Base-by-base conservation (phyloP, 192 early-diverging fungal genomes). In the Rhizoclosmatium globosum region DNA sequence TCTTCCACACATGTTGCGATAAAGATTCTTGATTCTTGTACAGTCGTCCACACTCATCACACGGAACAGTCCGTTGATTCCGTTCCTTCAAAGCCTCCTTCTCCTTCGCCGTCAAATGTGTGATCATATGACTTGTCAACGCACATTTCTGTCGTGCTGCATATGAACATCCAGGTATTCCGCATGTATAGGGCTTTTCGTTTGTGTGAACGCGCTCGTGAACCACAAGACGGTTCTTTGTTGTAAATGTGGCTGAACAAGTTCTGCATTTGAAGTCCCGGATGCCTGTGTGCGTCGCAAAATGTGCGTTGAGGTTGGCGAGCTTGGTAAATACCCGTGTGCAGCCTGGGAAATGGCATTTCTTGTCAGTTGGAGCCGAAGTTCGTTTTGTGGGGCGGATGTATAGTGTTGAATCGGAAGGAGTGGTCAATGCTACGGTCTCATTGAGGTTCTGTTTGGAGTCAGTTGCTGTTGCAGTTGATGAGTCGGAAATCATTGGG, bases 151-250 rank as follows among this genome's bases (percentile, higher is more conserved):
- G 72, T 38, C 44, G n/a, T n/a, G 19, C 57, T 19, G 15, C 4
- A n/a, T 64, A 64, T 19, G 0, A n/a, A 47, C 72, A 74, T 44
- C 72, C 72, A 11, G n/a, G 21, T 3, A 43, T 4, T 19, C 19
- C 11, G 44, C 72, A 74, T 2, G 21, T 2, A 42, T 62, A 74
- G 1, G 72, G 72, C 61, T 21, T 64, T 45, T 74, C 58, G 19
- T 62, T 45, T 1, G 72, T 61, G 38, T 74, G 72, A 11, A 4
- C 2, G 42, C 58, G 59, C 42, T 42, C 45, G 41, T 59, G 72
- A 4, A 62, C 43, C n/a, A 9, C 61, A 3, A 74, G 43, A 7
- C 72, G 66, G 13, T 43, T 47, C 38, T 43, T 47, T 47, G 66
- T 68, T 7, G 43, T 43, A 47, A 11, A 68, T 42, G 39, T 39